A percentile compares a stretch with the other conserved stretches of the same genome.
Conservation (phyloP, 2,329 filamentous ascomycete species). For the Cylindrodendrum hubeiense region DNA sequence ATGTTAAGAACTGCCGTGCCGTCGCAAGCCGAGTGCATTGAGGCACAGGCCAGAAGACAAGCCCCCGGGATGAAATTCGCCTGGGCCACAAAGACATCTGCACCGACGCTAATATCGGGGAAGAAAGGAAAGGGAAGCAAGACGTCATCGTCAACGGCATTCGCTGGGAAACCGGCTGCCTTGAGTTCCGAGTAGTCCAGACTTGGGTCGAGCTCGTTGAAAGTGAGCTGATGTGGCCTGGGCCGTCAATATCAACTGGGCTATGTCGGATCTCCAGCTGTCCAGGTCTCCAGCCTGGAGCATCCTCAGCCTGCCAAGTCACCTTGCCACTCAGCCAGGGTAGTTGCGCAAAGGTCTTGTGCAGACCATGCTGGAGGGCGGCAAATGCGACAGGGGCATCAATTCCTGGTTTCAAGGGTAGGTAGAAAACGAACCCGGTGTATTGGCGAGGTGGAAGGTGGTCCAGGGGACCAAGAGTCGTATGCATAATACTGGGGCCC, state of each 20-base stretch:
- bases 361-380: neutral
- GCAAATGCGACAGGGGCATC: neutral
- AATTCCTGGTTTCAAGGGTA: neutral
- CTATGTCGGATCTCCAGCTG: neutral
- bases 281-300: neutral
- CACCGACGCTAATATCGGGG: neutral
- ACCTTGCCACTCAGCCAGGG: neutral
- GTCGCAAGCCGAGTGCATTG: neutral
- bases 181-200: neutral
- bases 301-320: neutral
- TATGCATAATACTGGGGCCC: too few species aligned
- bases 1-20: neutral
- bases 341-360: neutral
- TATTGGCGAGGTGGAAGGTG: neutral
- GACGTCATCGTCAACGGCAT: neutral
- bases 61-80: neutral
- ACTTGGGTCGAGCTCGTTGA: neutral
- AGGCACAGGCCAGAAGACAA: neutral
- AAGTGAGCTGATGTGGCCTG: neutral
- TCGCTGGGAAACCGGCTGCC: neutral
- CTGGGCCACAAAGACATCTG: neutral
- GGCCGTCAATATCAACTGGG: neutral
- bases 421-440: neutral
- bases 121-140: neutral
- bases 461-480: neutral